A percentile compares a stretch with the other conserved stretches of the same genome.
These are phyloP conservation scores for Chaetomium strumarium DNA, from an alignment of 2,329 filamentous ascomycete genomes.

Conservation along the genomic window DNA sequence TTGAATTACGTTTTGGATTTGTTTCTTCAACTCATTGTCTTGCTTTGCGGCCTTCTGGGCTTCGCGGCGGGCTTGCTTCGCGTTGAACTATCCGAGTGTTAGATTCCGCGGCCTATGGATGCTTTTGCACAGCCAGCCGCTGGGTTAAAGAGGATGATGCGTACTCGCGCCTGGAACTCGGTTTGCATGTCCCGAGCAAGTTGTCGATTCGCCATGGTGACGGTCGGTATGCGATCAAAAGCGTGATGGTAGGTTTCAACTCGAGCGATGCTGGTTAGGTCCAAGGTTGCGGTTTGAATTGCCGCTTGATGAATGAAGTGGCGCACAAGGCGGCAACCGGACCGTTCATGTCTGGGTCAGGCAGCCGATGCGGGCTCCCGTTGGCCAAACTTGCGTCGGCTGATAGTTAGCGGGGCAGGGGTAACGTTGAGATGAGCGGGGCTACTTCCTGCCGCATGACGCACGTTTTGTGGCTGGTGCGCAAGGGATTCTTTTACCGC, in stretches of 20 bases:
- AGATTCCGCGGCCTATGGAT: neutral
- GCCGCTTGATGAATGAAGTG: neutral
- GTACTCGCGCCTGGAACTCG: constrained; percentile 55
- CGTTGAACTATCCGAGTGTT: constrained; percentile 43
- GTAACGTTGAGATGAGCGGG: constrained; percentile 4
- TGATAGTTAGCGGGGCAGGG: constrained; percentile 4
- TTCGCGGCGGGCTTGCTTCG: constrained; percentile 56
- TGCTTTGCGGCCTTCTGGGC: constrained; percentile 56
- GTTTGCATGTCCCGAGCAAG: constrained; percentile 55
- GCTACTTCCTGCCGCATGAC: constrained; percentile 12
- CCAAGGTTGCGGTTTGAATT: neutral
- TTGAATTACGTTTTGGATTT: constrained; percentile 47
- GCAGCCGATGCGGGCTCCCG: neutral
- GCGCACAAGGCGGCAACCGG: neutral
- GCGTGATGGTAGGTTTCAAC: neutral
- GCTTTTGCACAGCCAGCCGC: neutral
- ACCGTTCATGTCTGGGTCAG: neutral
- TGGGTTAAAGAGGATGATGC: constrained; percentile 9
- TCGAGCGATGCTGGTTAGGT: no score
- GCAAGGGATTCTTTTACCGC: neutral
- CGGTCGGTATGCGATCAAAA: neutral
- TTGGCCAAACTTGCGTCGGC: neutral
- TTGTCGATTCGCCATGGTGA: constrained; percentile 53
- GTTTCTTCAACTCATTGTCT: constrained; percentile 55
- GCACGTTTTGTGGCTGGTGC: constrained; percentile 14